Evolutionary conservation across 257 asterid genomes (phyloP), one percentile per base, ranked within the genome.

Genomic region (Fraxinus cuspidata): DNA sequence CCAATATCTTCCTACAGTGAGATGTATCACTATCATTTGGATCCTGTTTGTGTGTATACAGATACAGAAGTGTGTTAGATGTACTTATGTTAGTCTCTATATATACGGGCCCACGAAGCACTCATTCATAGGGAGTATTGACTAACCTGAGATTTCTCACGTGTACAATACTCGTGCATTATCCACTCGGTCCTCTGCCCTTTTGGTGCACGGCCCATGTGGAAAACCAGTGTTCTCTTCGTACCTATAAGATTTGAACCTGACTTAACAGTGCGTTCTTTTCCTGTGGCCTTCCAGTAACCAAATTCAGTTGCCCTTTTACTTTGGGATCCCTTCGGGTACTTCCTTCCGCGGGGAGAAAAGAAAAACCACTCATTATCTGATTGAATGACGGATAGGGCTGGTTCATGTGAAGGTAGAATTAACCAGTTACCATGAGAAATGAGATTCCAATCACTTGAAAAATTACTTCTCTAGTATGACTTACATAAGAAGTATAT

Each of bases 261-360:
- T 1, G 97, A 87, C 77, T 88, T 95, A 49, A 95, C 93, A 32
- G 67, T 25, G 19, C 97, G 91, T 71, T 93, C 92, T 75, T 90
- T 95, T 3, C 99, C 98, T 0, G 99, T 95, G 68, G 98, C 98
- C 86, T 95, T 95, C 98, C 98, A 93, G 83, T 91, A 90, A 74
- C 98, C 99, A 72, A 67, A 80, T 18, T 76, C 85, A 0, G 99
- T 95, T 10, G 97, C 97, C 84, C 98, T 81, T 77, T 86, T 91
- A 77, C 97, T 93, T 34, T 93, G 98, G 15, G 97, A 86, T 37
- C 98, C 99, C 64, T 89, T 93, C 4, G 94, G 98, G 42, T 91
- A 95, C 88, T 95, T 95, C 80, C 88, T 89, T 70, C 97, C 98
- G 0, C 96, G 98, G 63, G 93, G 89, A 15, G 96, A 83, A 63